Evolutionary conservation across 2,329 filamentous ascomycete species (phyloP).

Genomic region (Trichophyton mentagrophytes): DNA sequence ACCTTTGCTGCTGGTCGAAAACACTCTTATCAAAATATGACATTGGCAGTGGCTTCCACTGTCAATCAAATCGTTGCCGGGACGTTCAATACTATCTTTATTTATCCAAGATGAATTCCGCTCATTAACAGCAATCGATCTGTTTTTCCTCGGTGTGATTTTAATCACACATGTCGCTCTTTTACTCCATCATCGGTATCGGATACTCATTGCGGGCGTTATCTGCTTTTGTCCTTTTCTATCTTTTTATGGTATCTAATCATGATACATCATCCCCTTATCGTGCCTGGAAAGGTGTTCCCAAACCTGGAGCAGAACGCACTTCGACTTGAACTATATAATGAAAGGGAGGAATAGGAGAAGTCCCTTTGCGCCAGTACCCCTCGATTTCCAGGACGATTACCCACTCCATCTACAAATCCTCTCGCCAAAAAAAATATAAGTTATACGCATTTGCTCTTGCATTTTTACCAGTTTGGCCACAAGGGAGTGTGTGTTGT

Average conservation of each 20-base stretch:
- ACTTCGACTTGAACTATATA: background rate
- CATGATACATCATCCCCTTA: background rate
- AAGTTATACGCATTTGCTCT: background rate
- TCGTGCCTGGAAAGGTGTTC: background rate
- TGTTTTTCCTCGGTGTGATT: background rate
- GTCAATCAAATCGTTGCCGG: background rate
- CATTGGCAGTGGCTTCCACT: background rate
- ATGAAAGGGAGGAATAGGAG: background rate
- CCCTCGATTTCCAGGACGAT: background rate
- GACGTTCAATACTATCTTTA: background rate
- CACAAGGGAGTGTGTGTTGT: background rate
- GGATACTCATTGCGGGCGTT: constrained; percentile 1
- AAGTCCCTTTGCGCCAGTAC: background rate
- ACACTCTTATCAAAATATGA: background rate
- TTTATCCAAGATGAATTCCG: background rate
- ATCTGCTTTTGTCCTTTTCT: background rate
- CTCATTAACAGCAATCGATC: background rate
- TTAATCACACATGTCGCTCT: background rate
- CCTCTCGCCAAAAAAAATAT: background rate
- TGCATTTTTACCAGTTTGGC: background rate
- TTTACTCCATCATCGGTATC: background rate
- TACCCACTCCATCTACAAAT: background rate
- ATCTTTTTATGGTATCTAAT: background rate
- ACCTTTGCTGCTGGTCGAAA: background rate
- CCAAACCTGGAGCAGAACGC: background rate